Percentiles rank a stretch among this genome's conserved stretches.
These are phyloP conservation scores for Aspergillus sp. DNA, from an alignment of 2,329 filamentous ascomycete genomes.

Conservation along the genomic window DNA sequence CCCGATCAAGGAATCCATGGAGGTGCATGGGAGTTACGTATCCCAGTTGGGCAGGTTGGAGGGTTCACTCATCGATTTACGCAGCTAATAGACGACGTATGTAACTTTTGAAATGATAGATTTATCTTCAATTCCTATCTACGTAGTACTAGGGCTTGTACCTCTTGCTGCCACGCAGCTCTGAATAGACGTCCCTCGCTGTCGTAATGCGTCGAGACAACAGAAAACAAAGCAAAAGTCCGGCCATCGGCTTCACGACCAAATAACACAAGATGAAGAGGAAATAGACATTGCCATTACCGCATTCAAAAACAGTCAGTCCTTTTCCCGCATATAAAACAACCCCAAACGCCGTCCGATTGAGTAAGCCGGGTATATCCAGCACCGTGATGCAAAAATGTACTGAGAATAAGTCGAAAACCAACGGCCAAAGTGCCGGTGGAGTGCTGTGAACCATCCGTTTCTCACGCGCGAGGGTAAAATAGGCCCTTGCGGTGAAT, in stretches of 20 bases:
- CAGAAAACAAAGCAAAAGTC: slow-evolving; percentile 6
- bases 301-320: slow-evolving; percentile 16
- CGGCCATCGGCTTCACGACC: slow-evolving; percentile 7
- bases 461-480: slow-evolving; percentile 10
- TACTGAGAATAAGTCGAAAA: slow-evolving; percentile 35
- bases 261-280: slow-evolving; percentile 10
- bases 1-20: too few relatives aligned
- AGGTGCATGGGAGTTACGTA: too few relatives aligned
- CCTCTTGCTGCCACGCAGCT: slow-evolving; percentile 6
- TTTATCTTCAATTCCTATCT: slow-evolving; percentile 12
- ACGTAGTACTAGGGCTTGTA: slow-evolving; percentile 7
- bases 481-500: slow-evolving; percentile 23
- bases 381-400: slow-evolving; percentile 54
- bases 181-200: slow-evolving; percentile 6
- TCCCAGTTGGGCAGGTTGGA: too few relatives aligned
- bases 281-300: slow-evolving; percentile 11
- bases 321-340: slow-evolving; percentile 25
- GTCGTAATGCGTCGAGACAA: slow-evolving; percentile 15
- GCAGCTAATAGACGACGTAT: background rate
- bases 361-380: slow-evolving; percentile 54
- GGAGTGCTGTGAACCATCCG: slow-evolving; percentile 17
- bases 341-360: slow-evolving; percentile 44
- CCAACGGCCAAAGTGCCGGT: slow-evolving; percentile 23
- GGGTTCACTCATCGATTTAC: too few relatives aligned
- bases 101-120: slow-evolving; percentile 7